These are phyloP conservation scores for Ustulina deusta DNA, from an alignment of 2,329 filamentous ascomycete genomes.

Conservation along the genomic window DNA sequence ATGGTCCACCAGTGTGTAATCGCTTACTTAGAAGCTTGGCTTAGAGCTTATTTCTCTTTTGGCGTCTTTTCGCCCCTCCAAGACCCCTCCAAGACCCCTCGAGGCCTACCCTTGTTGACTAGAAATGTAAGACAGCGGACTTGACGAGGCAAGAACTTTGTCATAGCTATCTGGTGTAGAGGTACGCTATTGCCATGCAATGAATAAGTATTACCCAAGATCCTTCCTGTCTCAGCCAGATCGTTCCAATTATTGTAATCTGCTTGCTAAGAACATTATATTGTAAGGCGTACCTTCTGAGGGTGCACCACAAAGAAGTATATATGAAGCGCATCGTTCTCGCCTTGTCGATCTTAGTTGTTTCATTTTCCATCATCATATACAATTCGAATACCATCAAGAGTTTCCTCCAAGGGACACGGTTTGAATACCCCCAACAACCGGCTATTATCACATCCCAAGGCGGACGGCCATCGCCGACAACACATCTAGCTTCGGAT, in stretches of 20 bases:
- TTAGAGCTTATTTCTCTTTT: slow-evolving; percentile 33
- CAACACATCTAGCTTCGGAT: slow-evolving; percentile 5
- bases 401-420: slow-evolving; percentile 30
- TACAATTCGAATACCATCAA: slow-evolving; percentile 43
- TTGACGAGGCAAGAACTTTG: slow-evolving; percentile 11
- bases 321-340: slow-evolving; percentile 52
- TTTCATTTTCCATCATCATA: slow-evolving; percentile 49
- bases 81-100: slow-evolving; percentile 4
- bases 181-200: background rate
- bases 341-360: slow-evolving; percentile 46
- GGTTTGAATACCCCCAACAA: slow-evolving; percentile 19
- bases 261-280: slow-evolving; percentile 21
- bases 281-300: slow-evolving; percentile 28
- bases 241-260: slow-evolving; percentile 5
- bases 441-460: background rate
- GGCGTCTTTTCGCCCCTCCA: slow-evolving; percentile 12
- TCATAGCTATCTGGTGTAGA: slow-evolving; percentile 7
- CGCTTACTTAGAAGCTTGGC: slow-evolving; percentile 23
- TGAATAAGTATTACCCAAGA: slow-evolving; percentile 39
- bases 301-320: slow-evolving; percentile 33
- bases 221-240: slow-evolving; percentile 38
- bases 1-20: slow-evolving; percentile 47
- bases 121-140: slow-evolving; percentile 7
- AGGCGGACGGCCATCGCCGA: background rate
- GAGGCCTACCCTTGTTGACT: slow-evolving; percentile 19